Conservation (phyloP, 1,139 yeast species). For the Geotrichum siamense region DNA sequence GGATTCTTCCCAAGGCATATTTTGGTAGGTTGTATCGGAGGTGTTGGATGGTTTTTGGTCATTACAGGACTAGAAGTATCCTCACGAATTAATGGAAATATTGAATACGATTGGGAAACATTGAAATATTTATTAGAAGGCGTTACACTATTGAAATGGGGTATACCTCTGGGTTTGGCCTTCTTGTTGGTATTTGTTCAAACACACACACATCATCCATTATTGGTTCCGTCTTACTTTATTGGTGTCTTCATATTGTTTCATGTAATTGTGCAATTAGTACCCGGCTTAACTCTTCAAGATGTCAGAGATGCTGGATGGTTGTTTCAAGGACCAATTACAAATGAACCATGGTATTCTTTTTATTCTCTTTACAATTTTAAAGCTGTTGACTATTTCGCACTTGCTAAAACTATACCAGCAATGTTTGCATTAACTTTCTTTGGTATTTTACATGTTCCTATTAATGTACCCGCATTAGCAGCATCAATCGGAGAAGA, state of each 20-base stretch:
- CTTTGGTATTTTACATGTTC: slow-evolving; percentile 92
- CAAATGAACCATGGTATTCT: slow-evolving; percentile 78
- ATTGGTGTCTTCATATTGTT: slow-evolving; percentile 60
- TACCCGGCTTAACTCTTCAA: slow-evolving; percentile 60
- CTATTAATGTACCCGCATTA: slow-evolving; percentile 93
- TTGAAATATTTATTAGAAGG: slow-evolving; percentile 42
- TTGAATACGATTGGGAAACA: slow-evolving; percentile 56
- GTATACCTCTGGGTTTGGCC: slow-evolving; percentile 61
- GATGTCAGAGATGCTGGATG: slow-evolving; percentile 69
- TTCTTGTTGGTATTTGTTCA: slow-evolving; percentile 48
- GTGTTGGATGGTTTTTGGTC: slow-evolving; percentile 88
- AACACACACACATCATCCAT: slow-evolving; percentile 62
- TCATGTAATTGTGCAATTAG: slow-evolving; percentile 56
- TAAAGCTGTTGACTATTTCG: slow-evolving; percentile 61
- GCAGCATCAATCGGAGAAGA: slow-evolving; percentile 86
- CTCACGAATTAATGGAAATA: slow-evolving; percentile 67
- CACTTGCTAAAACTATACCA: slow-evolving; percentile 65
- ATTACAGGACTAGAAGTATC: slow-evolving; percentile 89
- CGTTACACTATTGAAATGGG: slow-evolving; percentile 56
- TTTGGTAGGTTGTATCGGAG: slow-evolving; percentile 94
- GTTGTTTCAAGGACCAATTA: slow-evolving; percentile 63
- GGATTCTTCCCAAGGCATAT: slow-evolving; percentile 96
- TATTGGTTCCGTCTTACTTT: slow-evolving; percentile 76
- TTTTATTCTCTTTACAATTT: slow-evolving; percentile 72
- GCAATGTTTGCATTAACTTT: slow-evolving; percentile 94